These are phyloP conservation scores for Aegilops speltoides DNA, from an alignment of 176 grass and related monocot species.

Conservation along the genomic window DNA sequence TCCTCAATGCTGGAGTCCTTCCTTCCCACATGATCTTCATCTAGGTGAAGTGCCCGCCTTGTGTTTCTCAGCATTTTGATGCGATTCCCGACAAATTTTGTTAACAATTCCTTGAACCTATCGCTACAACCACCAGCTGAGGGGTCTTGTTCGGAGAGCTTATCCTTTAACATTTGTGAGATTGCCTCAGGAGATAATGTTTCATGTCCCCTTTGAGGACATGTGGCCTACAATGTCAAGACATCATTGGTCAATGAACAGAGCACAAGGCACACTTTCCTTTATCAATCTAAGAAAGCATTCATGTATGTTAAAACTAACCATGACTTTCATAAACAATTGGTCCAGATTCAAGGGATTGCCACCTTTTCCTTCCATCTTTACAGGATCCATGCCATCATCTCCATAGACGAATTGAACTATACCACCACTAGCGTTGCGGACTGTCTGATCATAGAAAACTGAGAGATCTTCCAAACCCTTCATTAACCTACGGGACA, in stretches of 20 bases:
- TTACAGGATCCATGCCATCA: slow-evolving; percentile 99
- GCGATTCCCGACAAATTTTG: slow-evolving; percentile 58
- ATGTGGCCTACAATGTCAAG: slow-evolving; percentile 63
- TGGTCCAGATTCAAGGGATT: slow-evolving; percentile 94
- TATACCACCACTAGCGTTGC: slow-evolving; percentile 85
- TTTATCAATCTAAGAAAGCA: slow-evolving; percentile 24
- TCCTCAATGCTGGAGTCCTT: slow-evolving; percentile 47
- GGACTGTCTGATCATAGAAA: slow-evolving; percentile 94
- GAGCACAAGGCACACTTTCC: not conserved
- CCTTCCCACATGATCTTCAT: slow-evolving; percentile 45
- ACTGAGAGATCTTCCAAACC: slow-evolving; percentile 93
- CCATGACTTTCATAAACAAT: slow-evolving; percentile 97
- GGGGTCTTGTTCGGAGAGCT: slow-evolving; percentile 48
- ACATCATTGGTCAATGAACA: slow-evolving; percentile 18
- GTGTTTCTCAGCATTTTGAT: slow-evolving; percentile 50
- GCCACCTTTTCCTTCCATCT: slow-evolving; percentile 94
- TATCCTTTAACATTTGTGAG: slow-evolving; percentile 50
- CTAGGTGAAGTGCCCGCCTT: slow-evolving; percentile 60
- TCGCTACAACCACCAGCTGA: slow-evolving; percentile 60
- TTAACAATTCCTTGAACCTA: slow-evolving; percentile 60
- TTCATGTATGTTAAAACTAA: slow-evolving; percentile 37
- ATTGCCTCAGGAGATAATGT: slow-evolving; percentile 65
- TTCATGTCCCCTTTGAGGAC: slow-evolving; percentile 56
- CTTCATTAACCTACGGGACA: slow-evolving; percentile 97
- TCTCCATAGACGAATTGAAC: slow-evolving; percentile 97